These are phyloP conservation scores for Wilhelminamyces savonicus DNA, from an alignment of 805 yeast genomes.

Conservation along the genomic window DNA sequence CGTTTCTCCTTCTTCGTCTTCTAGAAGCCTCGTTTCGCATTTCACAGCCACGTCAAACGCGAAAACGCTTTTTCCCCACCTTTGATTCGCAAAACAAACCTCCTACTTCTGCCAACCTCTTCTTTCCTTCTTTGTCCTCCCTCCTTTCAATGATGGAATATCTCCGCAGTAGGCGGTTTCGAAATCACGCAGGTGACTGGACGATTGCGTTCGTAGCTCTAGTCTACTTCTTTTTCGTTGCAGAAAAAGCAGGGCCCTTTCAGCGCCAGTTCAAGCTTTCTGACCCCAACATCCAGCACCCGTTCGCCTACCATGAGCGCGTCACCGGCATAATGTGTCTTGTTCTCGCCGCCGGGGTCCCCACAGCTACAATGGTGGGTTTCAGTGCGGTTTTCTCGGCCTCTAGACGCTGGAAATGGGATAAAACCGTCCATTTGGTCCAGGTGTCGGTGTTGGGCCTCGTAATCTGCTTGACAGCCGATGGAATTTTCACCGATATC, in stretches of 20 bases:
- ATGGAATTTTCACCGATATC: constrained; percentile 62
- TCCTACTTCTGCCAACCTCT: too few species aligned
- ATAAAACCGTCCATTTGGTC: constrained; percentile 52
- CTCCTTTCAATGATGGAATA: too few species aligned
- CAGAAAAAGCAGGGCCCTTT: constrained; percentile 38
- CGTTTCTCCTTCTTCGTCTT: too few species aligned
- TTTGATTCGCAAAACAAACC: too few species aligned
- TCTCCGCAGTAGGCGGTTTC: too few species aligned
- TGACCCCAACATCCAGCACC: constrained; percentile 76
- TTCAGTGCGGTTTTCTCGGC: constrained; percentile 33
- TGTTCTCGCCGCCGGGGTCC: constrained; percentile 45
- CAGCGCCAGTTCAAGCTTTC: constrained; percentile 71
- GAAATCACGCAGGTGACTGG: constrained; percentile 19
- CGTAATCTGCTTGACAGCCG: constrained; percentile 49
- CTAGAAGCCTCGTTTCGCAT: too few species aligned
- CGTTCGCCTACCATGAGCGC: constrained; percentile 70
- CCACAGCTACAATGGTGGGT: constrained; percentile 33
- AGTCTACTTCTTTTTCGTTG: constrained; percentile 21
- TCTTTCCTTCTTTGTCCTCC: too few species aligned
- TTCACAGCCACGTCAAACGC: too few species aligned
- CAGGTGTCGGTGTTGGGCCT: constrained; percentile 67
- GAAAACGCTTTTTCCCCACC: too few species aligned
- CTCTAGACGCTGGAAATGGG: constrained; percentile 22
- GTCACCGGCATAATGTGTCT: constrained; percentile 53
- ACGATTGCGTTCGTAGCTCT: constrained; percentile 14